These are phyloP conservation scores for Populus nigra DNA, from an alignment of 345 rosid species.

Conservation along the genomic window DNA sequence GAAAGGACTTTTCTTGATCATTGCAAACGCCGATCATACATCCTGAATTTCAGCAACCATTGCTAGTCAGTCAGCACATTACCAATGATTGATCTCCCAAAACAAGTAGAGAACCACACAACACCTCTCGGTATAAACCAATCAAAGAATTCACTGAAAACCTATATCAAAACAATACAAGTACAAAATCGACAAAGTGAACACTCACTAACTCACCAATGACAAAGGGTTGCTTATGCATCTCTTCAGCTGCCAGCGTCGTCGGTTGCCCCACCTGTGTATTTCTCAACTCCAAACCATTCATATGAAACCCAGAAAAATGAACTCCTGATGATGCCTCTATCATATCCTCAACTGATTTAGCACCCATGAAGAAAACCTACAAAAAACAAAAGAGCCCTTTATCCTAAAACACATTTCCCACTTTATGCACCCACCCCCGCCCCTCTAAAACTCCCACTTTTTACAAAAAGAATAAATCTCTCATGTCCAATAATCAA, in stretches of 20 bases:
- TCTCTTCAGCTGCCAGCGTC: conserved; percentile 44
- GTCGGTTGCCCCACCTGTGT: conserved; percentile 41
- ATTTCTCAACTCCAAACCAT: conserved; percentile 47
- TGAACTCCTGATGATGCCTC: conserved; percentile 82
- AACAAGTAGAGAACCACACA: too few species aligned
- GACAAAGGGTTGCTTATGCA: conserved; percentile 83
- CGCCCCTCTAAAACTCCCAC: background rate
- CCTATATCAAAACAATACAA: background rate
- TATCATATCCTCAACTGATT: conserved; percentile 78
- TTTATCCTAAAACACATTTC: background rate
- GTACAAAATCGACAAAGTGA: background rate
- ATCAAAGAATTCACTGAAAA: background rate
- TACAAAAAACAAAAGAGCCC: background rate
- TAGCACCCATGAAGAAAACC: conserved; percentile 41
- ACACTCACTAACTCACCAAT: conserved; percentile 53
- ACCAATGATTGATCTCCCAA: too few species aligned
- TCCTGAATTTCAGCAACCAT: too few species aligned
- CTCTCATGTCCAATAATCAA: background rate
- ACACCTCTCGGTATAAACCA: too few species aligned
- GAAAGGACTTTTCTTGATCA: too few species aligned
- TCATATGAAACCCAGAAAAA: conserved; percentile 84
- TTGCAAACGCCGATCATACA: too few species aligned
- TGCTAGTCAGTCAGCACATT: too few species aligned
- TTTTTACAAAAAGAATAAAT: background rate
- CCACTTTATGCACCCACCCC: background rate